Percentiles rank a stretch among this genome's conserved stretches.
Evolutionary conservation across 805 yeast genomes (phyloP).

Genomic region (Saccharomyces mikatae): DNA sequence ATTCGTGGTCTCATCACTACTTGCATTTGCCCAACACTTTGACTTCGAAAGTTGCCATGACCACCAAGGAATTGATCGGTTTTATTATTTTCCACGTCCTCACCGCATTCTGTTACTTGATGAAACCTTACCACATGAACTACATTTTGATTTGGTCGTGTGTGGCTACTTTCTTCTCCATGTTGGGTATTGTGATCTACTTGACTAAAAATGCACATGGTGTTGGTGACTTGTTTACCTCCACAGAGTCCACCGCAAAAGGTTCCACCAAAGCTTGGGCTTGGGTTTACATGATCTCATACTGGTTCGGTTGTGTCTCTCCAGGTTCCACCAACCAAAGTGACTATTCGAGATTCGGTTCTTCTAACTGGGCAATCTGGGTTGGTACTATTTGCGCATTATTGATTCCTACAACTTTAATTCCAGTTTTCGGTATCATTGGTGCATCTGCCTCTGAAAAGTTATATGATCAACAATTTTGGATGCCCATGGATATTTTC

Average conservation of each 20-base stretch:
- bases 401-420: slow-evolving; percentile 33
- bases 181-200: slow-evolving; percentile 36
- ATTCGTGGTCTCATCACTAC: slow-evolving; percentile 36
- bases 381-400: slow-evolving; percentile 31
- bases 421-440: slow-evolving; percentile 38
- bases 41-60: slow-evolving; percentile 29
- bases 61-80: slow-evolving; percentile 32
- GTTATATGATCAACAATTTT: slow-evolving; percentile 30
- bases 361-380: slow-evolving; percentile 26
- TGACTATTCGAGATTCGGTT: slow-evolving; percentile 35
- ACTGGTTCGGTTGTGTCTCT: slow-evolving; percentile 37
- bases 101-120: slow-evolving; percentile 32
- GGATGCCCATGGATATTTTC: slow-evolving; percentile 34
- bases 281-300: slow-evolving; percentile 36
- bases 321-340: slow-evolving; percentile 36
- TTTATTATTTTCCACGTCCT: slow-evolving; percentile 38
- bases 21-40: slow-evolving; percentile 30
- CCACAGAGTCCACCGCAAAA: slow-evolving; percentile 22
- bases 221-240: slow-evolving; percentile 29
- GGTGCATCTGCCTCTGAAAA: slow-evolving; percentile 34
- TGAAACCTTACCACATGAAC: slow-evolving; percentile 40
- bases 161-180: slow-evolving; percentile 32
- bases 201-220: slow-evolving; percentile 30
- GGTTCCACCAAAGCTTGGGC: slow-evolving; percentile 36
- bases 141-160: slow-evolving; percentile 32